Evolutionary conservation across 2,329 filamentous ascomycete species (phyloP), one percentile per base, ranked within the genome.

Genomic region (Ophiognomonia clavigignenti-juglandacearum): DNA sequence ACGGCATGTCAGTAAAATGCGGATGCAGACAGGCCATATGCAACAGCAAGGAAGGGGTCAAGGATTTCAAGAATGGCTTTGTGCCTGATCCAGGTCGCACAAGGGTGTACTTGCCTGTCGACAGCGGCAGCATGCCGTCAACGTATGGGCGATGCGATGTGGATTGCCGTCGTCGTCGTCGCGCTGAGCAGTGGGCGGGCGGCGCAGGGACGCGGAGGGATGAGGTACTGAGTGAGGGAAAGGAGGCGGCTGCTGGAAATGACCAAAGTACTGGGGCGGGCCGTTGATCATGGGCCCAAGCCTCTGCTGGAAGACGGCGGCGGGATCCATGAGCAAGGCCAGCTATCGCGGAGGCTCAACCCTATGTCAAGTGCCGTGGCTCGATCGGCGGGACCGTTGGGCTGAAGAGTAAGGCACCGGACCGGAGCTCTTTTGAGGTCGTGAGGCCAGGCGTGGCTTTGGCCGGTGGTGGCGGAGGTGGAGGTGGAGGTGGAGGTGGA

Each of bases 101-200:
- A 13, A 18, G 31, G 43, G 47, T 35, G 24, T 56, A 65, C 74
- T 63, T 70, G 88, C 86, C 74, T 87, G 84, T 63, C 86, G 80
- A 66, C 86, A 92, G 53, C 86, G 81, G 61, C 84, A 88, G 61
- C 86, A 91, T 19, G 87, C 87, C 41, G 86, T 89, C 59, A 92
- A 66, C 6, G 87, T 91, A 61, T 91, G 86, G 24, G 86, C 86
- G 55, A 90, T 83, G 55, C 85, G 75, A 60, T 78, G 72, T 48
- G 77, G 66, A 57, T 72, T 65, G 57, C 72, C 67, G 50, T 79
- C 78, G 45, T 80, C 77, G 34, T 73, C 71, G 40, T 73, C 70
- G 32, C 63, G 61, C 38, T 61, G 58, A 6, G 43, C 44, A 58
- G 57, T 44, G 53, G 63, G 51, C 56, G 57, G 44, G 52, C 57